A percentile compares a stretch with the other conserved stretches of the same genome.
These are phyloP conservation scores for Solanum chacoense DNA, from an alignment of 305 asterid genomes.

Conservation along the genomic window DNA sequence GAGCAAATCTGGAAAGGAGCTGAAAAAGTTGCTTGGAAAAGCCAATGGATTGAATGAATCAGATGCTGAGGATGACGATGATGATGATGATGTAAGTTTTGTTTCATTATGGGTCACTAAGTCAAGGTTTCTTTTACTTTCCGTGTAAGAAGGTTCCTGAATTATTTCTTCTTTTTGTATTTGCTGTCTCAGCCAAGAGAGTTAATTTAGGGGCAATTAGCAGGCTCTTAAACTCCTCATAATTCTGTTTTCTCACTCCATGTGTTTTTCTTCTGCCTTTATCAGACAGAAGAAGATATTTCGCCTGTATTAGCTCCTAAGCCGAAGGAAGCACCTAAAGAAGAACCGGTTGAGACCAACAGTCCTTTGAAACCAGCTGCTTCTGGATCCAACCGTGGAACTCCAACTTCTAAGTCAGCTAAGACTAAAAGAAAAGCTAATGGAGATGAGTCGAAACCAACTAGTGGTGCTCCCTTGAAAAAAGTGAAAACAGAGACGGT, in stretches of 20 bases:
- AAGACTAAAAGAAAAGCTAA: slow-evolving; percentile 70
- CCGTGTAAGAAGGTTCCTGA: not conserved
- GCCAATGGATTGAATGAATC: slow-evolving; percentile 83
- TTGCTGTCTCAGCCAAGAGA: not conserved
- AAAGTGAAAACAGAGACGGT: slow-evolving; percentile 86
- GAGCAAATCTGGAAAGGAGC: slow-evolving; percentile 96
- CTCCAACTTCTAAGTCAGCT: slow-evolving; percentile 59
- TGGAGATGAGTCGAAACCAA: slow-evolving; percentile 59
- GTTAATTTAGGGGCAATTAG: not conserved
- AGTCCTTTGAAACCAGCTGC: slow-evolving; percentile 53
- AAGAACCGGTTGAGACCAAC: slow-evolving; percentile 64
- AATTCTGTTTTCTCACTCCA: not conserved
- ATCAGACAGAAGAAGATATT: slow-evolving; percentile 68
- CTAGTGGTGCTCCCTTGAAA: slow-evolving; percentile 58
- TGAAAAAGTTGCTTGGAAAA: slow-evolving; percentile 84
- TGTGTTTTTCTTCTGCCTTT: slow-evolving; percentile 8
- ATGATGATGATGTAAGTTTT: slow-evolving; percentile 54
- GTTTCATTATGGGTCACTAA: not conserved
- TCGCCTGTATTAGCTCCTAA: slow-evolving; percentile 79
- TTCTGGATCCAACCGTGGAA: slow-evolving; percentile 53
- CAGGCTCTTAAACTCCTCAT: not conserved
- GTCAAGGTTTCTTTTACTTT: slow-evolving; percentile 13
- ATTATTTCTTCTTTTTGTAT: not conserved
- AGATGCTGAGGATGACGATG: slow-evolving; percentile 82
- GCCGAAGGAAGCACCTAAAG: slow-evolving; percentile 68